Percentiles rank a stretch among this genome's conserved stretches.
These are phyloP conservation scores for Mollisiaceae sp. DNA, from an alignment of 2,329 filamentous ascomycete genomes.

Conservation along the genomic window DNA sequence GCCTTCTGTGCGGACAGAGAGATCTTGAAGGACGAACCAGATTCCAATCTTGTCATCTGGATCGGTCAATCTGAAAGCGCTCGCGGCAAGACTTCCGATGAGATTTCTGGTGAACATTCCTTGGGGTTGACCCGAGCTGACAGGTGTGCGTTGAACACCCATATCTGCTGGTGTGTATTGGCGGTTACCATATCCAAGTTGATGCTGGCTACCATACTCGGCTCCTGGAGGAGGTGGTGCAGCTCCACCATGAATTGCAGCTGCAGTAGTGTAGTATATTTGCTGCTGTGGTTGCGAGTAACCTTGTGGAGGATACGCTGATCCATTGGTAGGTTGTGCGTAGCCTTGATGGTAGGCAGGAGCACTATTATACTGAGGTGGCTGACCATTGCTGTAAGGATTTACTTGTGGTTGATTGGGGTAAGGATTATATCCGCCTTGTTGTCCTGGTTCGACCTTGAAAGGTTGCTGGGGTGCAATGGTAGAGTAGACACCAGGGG, in stretches of 20 bases:
- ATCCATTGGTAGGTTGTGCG: slow-evolving; percentile 27
- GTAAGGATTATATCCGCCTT: slow-evolving; percentile 36
- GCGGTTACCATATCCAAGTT: slow-evolving; percentile 18
- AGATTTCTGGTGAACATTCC: slow-evolving; percentile 95
- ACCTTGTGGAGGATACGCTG: slow-evolving; percentile 40
- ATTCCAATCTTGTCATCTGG: slow-evolving; percentile 80
- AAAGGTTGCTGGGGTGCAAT: slow-evolving; percentile 30
- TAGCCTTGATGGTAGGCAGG: slow-evolving; percentile 36
- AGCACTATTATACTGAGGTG: slow-evolving; percentile 28
- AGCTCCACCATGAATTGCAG: slow-evolving; percentile 21
- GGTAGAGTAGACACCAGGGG: slow-evolving; percentile 43
- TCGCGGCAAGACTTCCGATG: slow-evolving; percentile 89
- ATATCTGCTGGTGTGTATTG: slow-evolving; percentile 32
- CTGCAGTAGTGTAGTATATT: slow-evolving; percentile 28
- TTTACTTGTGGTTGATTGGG: slow-evolving; percentile 37
- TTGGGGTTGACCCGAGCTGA: slow-evolving; percentile 54
- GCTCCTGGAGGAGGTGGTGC: background rate
- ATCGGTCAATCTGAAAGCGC: slow-evolving; percentile 85
- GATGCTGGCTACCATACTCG: slow-evolving; percentile 15
- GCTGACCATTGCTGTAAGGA: slow-evolving; percentile 31
- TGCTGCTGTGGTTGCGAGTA: slow-evolving; percentile 45
- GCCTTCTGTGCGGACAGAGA: slow-evolving; percentile 93
- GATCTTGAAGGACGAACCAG: slow-evolving; percentile 96
- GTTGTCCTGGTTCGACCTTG: slow-evolving; percentile 28
- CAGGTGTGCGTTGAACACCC: slow-evolving; percentile 30